Evolutionary conservation across 1,139 yeast species (phyloP), one percentile per base, ranked within the genome.

Genomic region (Yamadazyma aaseri): DNA sequence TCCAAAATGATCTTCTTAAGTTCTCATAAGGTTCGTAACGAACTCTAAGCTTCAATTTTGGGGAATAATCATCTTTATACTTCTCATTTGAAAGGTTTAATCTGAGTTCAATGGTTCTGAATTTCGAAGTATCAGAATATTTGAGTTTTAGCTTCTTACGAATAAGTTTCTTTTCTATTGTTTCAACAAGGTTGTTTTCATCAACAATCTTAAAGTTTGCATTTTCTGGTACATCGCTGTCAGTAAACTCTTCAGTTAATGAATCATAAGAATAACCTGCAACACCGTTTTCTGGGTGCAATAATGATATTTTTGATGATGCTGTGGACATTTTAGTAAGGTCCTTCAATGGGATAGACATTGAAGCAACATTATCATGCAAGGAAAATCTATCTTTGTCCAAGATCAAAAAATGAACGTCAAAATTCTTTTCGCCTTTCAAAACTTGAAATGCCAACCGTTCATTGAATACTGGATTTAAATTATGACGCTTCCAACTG

Each of bases 351-450:
- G 79, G 69, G 15, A 86, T 53, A 8, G 76, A 63, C 3, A 78
- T 76, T 26, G 66, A 67, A 2, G 95, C 96, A 5, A 92, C 87
- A 34, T 79, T 74, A 49, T 90, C 97, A 54, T 92, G 89, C 44
- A 75, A 79, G 0, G 96, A 80, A 40, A 90, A 73, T 26, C 79
- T 74, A 54, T 92, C 98, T 45, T 82, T 86, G 55, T 92, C 98
- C 53, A 87, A 64, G 2, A 92, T 81, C 17, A 81, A 72, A 48
- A 92, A 81, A 37, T 76, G 76, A 31, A 92, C 62, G 33, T 82
- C 75, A 51, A 71, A 90, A 38, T 72, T 73, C 20, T 63, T 60
- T 53, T 89, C 97, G 44, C 74, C 76, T 3, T 78, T 71, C 28
- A 78, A 67, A 0, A 92, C 75, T 45, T 90, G 95, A 55, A 92